phyloP scores from a whole-genome alignment of 202 grass and related monocot species.

The Zoysia matrella region DNA sequence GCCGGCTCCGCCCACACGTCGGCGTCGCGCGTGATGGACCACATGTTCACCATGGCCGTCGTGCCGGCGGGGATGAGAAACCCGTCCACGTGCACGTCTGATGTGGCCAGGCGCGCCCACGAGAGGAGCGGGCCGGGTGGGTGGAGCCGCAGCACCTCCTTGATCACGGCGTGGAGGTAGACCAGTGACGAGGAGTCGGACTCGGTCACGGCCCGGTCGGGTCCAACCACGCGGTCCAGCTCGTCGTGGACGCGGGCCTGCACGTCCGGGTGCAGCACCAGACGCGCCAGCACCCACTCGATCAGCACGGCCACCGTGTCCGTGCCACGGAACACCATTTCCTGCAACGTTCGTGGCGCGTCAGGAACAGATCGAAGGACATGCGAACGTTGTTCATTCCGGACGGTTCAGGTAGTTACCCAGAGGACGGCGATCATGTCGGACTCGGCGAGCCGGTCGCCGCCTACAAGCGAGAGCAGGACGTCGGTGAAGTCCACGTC shows the following conservation, averaged over 20 bases:
- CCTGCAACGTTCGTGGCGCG: conserved; percentile 30
- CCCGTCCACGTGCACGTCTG: conserved; percentile 48
- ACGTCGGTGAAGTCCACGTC: conserved; percentile 76
- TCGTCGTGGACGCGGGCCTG: conserved; percentile 60
- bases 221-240: conserved; percentile 58
- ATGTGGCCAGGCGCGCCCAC: conserved; percentile 59
- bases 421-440: conserved; percentile 82
- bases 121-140: conserved; percentile 76
- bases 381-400: no score
- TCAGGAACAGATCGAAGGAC: background rate
- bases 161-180: conserved; percentile 66
- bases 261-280: conserved; percentile 60
- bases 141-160: conserved; percentile 68
- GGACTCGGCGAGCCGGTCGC: conserved; percentile 63
- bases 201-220: conserved; percentile 34
- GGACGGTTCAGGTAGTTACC: conserved; percentile 34
- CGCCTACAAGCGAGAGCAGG: conserved; percentile 58
- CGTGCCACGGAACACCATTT: conserved; percentile 86
- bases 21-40: conserved; percentile 68
- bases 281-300: conserved; percentile 66
- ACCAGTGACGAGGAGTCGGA: conserved; percentile 23
- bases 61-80: conserved; percentile 52
- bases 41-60: conserved; percentile 86
- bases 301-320: conserved; percentile 77
- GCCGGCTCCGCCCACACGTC: conserved; percentile 43